A percentile compares a stretch with the other conserved stretches of the same genome.
phyloP scores from a whole-genome alignment of 352 stramenopile species.

The Phytopythium boreale region DNA sequence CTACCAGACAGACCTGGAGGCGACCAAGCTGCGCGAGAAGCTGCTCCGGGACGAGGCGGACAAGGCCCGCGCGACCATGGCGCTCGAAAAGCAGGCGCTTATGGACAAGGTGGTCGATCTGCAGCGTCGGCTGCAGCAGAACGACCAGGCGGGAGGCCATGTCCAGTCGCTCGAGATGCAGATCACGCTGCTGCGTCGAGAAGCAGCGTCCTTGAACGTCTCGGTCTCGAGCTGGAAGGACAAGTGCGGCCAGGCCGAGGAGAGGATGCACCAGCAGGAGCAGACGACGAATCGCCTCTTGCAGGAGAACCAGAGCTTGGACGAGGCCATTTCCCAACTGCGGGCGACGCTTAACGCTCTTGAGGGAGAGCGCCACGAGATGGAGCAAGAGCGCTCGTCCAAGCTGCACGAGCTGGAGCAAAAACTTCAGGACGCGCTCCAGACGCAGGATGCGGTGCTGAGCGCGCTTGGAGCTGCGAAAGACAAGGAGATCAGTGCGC shows the following conservation, averaged over 20 bases:
- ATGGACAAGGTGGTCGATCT: conserved; percentile 57
- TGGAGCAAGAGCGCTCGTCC: not conserved
- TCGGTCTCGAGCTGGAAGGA: conserved; percentile 12
- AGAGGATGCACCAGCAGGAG: conserved; percentile 35
- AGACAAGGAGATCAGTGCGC: conserved; percentile 39
- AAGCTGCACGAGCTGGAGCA: conserved; percentile 15
- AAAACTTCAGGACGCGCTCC: not conserved
- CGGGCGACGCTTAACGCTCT: conserved; percentile 8
- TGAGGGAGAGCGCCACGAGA: not conserved
- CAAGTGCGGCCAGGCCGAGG: conserved; percentile 12
- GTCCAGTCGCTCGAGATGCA: conserved; percentile 29
- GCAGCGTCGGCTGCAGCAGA: conserved; percentile 46
- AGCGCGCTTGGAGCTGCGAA: conserved; percentile 18
- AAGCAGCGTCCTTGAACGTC: conserved; percentile 22
- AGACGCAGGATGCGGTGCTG: conserved; percentile 7
- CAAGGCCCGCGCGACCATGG: conserved; percentile 33
- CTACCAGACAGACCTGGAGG: conserved; percentile 49
- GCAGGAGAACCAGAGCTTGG: conserved; percentile 21
- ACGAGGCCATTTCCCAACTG: conserved; percentile 14
- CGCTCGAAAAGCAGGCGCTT: conserved; percentile 49
- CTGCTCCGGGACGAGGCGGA: conserved; percentile 46
- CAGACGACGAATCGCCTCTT: conserved; percentile 41
- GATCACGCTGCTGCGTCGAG: conserved; percentile 25
- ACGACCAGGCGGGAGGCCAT: conserved; percentile 19
- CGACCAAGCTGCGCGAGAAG: conserved; percentile 46